Evolutionary conservation across 1,139 yeast genomes (phyloP).

Genomic region (Debaryomyces coudertii): DNA sequence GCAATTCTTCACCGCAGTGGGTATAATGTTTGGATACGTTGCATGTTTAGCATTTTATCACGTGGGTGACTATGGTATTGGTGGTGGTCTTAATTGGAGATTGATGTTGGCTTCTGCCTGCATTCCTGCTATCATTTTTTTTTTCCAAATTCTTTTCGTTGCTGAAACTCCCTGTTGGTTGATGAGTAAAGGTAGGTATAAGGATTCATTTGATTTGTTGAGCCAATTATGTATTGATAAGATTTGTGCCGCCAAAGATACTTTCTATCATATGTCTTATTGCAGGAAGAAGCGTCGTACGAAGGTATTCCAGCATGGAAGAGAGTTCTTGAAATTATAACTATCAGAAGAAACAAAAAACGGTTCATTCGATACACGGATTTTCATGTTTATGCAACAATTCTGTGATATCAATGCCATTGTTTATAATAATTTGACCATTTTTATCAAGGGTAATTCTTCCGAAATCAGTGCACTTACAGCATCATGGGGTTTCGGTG

Average conservation of each 20-base stretch:
- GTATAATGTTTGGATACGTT: too few relatives aligned
- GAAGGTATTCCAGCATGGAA: constrained; percentile 53
- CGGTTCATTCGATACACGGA: constrained; percentile 78
- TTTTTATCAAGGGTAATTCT: constrained; percentile 71
- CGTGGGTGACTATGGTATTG: constrained; percentile 41
- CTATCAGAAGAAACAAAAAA: constrained; percentile 80
- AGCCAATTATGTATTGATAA: constrained; percentile 50
- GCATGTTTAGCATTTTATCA: constrained; percentile 61
- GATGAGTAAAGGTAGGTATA: constrained; percentile 63
- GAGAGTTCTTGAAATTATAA: constrained; percentile 58
- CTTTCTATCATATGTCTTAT: constrained; percentile 70
- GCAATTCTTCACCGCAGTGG: constrained; percentile 89
- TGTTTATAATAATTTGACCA: constrained; percentile 78
- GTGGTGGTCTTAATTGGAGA: constrained; percentile 69
- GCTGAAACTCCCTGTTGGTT: constrained; percentile 86
- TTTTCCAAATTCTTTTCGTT: constrained; percentile 66
- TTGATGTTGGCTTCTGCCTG: constrained; percentile 79
- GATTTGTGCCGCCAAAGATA: constrained; percentile 73
- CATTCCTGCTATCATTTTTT: constrained; percentile 71
- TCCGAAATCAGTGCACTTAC: constrained; percentile 62
- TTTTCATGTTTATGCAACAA: constrained; percentile 89
- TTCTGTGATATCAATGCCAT: constrained; percentile 91
- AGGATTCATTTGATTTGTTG: constrained; percentile 58
- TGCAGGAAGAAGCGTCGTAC: constrained; percentile 67
- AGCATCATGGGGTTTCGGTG: constrained; percentile 88